Evolutionary conservation across 2,329 filamentous ascomycete genomes (phyloP).

Genomic region (Lachnellula subtilissima): DNA sequence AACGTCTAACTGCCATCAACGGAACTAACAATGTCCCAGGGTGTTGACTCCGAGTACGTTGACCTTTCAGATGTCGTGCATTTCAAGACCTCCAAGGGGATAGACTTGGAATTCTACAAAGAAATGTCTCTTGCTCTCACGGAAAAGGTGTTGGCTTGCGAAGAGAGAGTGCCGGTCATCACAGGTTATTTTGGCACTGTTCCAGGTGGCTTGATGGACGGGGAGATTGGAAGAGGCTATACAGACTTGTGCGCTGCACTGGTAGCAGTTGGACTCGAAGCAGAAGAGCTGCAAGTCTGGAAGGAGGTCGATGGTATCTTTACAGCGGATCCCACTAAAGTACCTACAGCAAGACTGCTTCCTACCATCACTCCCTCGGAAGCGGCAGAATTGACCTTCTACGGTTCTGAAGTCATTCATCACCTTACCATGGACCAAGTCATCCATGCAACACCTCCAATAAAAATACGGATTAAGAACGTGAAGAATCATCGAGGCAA

Average conservation of each 20-base stretch:
- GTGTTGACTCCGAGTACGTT: slow-evolving; percentile 82
- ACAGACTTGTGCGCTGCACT: slow-evolving; percentile 94
- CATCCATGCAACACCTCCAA: slow-evolving; percentile 72
- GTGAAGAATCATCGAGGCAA: slow-evolving; percentile 78
- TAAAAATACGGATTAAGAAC: slow-evolving; percentile 86
- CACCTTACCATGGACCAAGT: slow-evolving; percentile 98
- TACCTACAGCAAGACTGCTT: slow-evolving; percentile 88
- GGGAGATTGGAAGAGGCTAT: slow-evolving; percentile 88
- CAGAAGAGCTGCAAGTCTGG: slow-evolving; percentile 92
- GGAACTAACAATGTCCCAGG: slow-evolving; percentile 36
- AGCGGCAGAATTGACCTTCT: slow-evolving; percentile 91
- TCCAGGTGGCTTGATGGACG: slow-evolving; percentile 81
- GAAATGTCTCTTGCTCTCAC: slow-evolving; percentile 56
- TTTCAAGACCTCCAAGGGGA: slow-evolving; percentile 51
- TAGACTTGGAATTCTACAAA: slow-evolving; percentile 68
- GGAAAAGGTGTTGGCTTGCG: slow-evolving; percentile 61
- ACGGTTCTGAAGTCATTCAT: slow-evolving; percentile 94
- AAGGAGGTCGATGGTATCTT: slow-evolving; percentile 98
- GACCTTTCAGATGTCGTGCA: slow-evolving; percentile 81
- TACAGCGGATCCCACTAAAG: slow-evolving; percentile 75
- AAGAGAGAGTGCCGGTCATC: slow-evolving; percentile 66
- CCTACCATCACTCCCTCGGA: slow-evolving; percentile 87
- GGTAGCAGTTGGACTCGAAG: slow-evolving; percentile 81
- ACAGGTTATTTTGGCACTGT: slow-evolving; percentile 96
- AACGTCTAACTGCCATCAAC: background rate